phyloP scores from a whole-genome alignment of 768 basidiomycete genomes.

The Calocybe gangraenosa region DNA sequence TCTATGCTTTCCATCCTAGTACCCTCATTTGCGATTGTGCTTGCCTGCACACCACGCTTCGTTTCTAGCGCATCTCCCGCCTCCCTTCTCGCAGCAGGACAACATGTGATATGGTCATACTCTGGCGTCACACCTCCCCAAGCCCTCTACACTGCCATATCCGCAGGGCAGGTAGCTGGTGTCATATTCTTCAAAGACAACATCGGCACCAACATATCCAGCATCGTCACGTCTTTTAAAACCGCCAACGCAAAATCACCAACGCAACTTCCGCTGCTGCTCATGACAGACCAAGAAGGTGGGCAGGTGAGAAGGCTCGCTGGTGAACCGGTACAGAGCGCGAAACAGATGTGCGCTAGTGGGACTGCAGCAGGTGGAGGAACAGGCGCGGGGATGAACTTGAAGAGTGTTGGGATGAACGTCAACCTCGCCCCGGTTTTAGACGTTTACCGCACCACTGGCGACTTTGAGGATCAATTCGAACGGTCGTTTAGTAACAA shows the following conservation, averaged over 20 bases:
- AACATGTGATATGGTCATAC: conserved; percentile 15
- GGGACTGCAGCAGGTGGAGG: conserved; percentile 4
- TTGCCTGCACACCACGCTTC: conserved; percentile 8
- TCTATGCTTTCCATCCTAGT: conserved; percentile 7
- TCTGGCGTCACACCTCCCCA: conserved; percentile 11
- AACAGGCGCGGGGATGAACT: conserved; percentile 11
- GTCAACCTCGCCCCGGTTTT: conserved; percentile 16
- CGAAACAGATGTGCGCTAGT: conserved; percentile 13
- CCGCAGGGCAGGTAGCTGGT: conserved; percentile 12
- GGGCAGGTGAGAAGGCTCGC: conserved; percentile 12
- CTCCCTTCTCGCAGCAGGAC: conserved; percentile 12
- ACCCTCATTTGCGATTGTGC: conserved; percentile 8
- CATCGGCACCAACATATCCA: conserved; percentile 8
- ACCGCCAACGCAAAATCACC: conserved; percentile 11
- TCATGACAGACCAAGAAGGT: conserved; percentile 18
- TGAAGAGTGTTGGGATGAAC: conserved; percentile 13
- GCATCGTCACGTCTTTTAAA: conserved; percentile 11
- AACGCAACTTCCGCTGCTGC: conserved; percentile 9
- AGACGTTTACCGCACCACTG: conserved; percentile 13
- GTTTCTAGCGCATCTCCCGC: conserved; percentile 13
- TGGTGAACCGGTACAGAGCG: conserved; percentile 13
- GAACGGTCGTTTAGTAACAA: conserved; percentile 15
- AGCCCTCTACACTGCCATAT: conserved; percentile 11
- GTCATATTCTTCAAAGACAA: conserved; percentile 15
- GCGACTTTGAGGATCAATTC: conserved; percentile 12